phyloP scores from a whole-genome alignment of 2,329 filamentous ascomycete genomes.

The Apiospora malaysiana region DNA sequence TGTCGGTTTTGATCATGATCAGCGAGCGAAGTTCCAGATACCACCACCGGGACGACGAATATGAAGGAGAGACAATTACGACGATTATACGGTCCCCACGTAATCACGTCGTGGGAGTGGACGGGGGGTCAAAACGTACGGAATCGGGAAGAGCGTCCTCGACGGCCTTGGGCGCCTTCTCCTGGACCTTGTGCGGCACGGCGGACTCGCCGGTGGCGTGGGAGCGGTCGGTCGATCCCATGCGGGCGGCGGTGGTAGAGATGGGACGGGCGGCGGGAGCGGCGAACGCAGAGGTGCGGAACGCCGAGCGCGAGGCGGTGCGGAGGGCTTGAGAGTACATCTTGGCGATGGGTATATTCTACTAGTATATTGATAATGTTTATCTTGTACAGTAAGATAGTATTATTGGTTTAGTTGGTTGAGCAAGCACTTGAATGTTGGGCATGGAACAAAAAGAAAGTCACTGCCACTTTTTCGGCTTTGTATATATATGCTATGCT shows the following conservation, averaged over 20 bases:
- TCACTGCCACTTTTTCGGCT: not conserved
- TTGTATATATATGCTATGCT: not conserved
- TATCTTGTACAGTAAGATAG: too few species aligned
- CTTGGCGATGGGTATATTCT: not conserved
- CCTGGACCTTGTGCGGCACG: constrained; percentile 27
- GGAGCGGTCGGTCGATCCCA: constrained; percentile 19
- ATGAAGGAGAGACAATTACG: too few species aligned
- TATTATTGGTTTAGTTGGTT: too few species aligned
- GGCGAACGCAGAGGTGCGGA: not conserved
- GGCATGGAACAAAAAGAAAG: too few species aligned
- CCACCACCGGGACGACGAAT: too few species aligned
- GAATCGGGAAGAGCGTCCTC: constrained; percentile 28
- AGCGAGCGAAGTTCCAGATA: too few species aligned
- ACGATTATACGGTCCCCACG: too few species aligned
- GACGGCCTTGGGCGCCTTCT: constrained; percentile 27
- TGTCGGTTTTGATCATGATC: not conserved
- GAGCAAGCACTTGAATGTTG: not conserved
- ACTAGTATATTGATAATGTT: too few species aligned
- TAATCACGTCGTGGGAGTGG: not conserved
- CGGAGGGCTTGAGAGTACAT: constrained; percentile 16
- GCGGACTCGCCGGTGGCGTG: constrained; percentile 29
- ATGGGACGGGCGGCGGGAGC: not conserved
- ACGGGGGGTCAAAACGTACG: constrained; percentile 24
- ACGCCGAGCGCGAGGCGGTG: not conserved
- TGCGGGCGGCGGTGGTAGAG: not conserved